Evolutionary conservation across 2,329 filamentous ascomycete genomes (phyloP).

Genomic region (Lachnellula cervina): DNA sequence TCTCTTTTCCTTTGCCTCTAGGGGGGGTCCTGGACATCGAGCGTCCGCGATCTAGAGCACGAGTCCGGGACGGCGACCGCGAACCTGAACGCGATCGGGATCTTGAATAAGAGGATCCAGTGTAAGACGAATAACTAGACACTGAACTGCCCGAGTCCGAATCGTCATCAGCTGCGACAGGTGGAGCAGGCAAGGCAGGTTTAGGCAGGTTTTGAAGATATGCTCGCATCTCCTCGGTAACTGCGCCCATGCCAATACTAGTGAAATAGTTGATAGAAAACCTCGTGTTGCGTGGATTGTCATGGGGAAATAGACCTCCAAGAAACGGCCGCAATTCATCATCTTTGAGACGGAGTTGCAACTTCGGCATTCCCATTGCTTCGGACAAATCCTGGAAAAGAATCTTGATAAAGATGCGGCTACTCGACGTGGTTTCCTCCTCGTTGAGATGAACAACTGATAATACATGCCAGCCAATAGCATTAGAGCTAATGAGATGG

Average conservation of each 20-base stretch:
- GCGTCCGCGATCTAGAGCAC: constrained; percentile 15
- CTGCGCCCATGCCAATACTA: constrained; percentile 88
- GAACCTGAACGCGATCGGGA: constrained; percentile 29
- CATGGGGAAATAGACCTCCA: constrained; percentile 81
- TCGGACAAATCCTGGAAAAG: constrained; percentile 89
- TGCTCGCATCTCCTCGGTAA: constrained; percentile 94
- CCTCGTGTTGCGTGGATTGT: constrained; percentile 83
- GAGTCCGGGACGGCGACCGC: constrained; percentile 14
- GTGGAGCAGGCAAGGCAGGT: constrained; percentile 67
- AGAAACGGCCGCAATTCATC: constrained; percentile 74
- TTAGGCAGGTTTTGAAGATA: constrained; percentile 86
- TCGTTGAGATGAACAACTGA: constrained; percentile 86
- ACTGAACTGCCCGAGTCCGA: constrained; percentile 61
- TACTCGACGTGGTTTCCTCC: constrained; percentile 93
- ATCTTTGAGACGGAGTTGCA: constrained; percentile 73
- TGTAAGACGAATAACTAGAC: constrained; percentile 75
- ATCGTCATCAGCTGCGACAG: constrained; percentile 50
- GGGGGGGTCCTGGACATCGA: constrained; percentile 18
- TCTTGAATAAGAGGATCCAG: constrained; percentile 54
- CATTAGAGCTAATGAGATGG: constrained; percentile 81
- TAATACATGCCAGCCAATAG: constrained; percentile 87
- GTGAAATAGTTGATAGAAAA: constrained; percentile 99
- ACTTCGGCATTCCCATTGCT: constrained; percentile 75
- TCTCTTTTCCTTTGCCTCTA: constrained; percentile 15
- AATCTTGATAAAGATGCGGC: constrained; percentile 98